Evolutionary conservation across 2,329 filamentous ascomycete genomes (phyloP), one percentile per base, ranked within the genome.

Genomic region (Paecilomyces sp.): DNA sequence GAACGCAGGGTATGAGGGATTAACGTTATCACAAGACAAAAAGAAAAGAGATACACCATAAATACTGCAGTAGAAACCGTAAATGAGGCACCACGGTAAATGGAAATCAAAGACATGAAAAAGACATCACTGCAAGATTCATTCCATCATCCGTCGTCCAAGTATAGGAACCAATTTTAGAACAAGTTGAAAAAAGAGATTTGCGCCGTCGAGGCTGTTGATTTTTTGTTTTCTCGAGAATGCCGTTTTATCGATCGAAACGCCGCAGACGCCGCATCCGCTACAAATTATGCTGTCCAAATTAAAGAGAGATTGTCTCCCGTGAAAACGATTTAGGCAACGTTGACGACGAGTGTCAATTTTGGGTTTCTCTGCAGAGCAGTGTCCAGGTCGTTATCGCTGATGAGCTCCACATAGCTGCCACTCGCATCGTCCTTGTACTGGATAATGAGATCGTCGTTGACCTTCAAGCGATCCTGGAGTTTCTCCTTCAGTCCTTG

Each of bases 281-380:
- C 65, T 63, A 60, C 63, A 63, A 55, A 60, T 61, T 53, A 52
- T 53, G 56, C n/a, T n/a, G 34, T 22, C 24, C n/a, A 13, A 30
- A 15, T 15, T 31, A 53, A 22, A 13, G 28, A 22, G 22, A 22
- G 11, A 25, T 25, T 3, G 25, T 13, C 22, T 53, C 51, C 28
- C 11, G 11, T 30, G 24, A 53, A 24, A 51, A 11, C 8, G 51
- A 31, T 47, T 70, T 63, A 76, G 50, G 67, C 70, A 58, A 76
- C 66, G 52, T 69, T 71, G 64, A 90, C 88, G 65, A 86, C 90
- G 28, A 97, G 79, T 58, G 92, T 86, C 63, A 97, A 80, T 78
- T 97, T 97, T 65, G 92, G 88, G 75, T 96, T 96, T 67, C 91
- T 82, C 67, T 89, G 84, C 63, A 97, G 79, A 2, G 93, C 93